Conservation (phyloP, 169 alveolate genomes). For the Eimeria maxima region DNA sequence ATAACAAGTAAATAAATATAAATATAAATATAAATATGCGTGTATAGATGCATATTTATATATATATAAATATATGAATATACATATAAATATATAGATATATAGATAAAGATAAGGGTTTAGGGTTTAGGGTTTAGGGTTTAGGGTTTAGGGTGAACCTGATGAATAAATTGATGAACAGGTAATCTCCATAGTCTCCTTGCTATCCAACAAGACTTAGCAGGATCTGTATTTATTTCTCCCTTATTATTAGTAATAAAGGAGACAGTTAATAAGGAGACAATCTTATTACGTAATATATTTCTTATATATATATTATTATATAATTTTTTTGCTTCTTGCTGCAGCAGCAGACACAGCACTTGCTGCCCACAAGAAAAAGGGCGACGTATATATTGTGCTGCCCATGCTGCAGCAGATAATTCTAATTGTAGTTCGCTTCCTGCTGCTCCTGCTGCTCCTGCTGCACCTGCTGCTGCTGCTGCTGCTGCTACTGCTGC, state of each 20-base stretch:
- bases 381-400: slow-evolving; percentile 20
- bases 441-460: slow-evolving; percentile 5
- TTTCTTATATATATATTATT: slow-evolving; percentile 3
- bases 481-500: slow-evolving; percentile 41
- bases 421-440: slow-evolving; percentile 2
- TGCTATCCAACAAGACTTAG: slow-evolving; percentile 76
- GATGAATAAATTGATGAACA: not conserved
- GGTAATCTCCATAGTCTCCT: slow-evolving; percentile 68
- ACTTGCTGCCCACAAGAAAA: slow-evolving; percentile 38
- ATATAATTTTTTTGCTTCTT: slow-evolving; percentile 11
- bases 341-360: slow-evolving; percentile 18
- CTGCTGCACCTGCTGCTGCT: slow-evolving; percentile 13
- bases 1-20: too few species aligned
- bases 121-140: not conserved
- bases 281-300: not conserved
- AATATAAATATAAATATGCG: too few species aligned
- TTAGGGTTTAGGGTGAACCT: not conserved
- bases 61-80: too few species aligned
- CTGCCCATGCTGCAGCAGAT: slow-evolving; percentile 48
- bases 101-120: too few species aligned
- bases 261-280: slow-evolving; percentile 4
- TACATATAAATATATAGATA: too few species aligned
- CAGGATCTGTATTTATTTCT: slow-evolving; percentile 70
- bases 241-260: slow-evolving; percentile 54
- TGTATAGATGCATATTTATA: too few species aligned